Percentiles rank a stretch among this genome's conserved stretches.
These are phyloP conservation scores for Arachis hypogaea DNA, from an alignment of 306 rosid genomes.

Conservation along the genomic window DNA sequence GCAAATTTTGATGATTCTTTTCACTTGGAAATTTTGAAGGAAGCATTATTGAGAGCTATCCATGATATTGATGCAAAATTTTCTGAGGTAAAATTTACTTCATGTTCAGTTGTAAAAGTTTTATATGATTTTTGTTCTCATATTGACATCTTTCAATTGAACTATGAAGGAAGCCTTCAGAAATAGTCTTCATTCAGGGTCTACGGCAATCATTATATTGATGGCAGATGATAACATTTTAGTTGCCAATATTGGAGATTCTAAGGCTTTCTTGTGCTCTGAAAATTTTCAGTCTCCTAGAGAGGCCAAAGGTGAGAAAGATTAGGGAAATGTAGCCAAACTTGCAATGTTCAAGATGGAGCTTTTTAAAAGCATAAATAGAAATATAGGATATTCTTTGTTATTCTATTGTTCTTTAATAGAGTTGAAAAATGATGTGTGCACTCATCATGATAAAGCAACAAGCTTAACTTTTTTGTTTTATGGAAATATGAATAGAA, in stretches of 20 bases:
- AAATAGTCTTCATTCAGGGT: slow-evolving; percentile 67
- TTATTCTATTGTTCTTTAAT: slow-evolving; percentile 4
- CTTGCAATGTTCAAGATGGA: slow-evolving; percentile 7
- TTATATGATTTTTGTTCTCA: slow-evolving; percentile 25
- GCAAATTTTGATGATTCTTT: slow-evolving; percentile 66
- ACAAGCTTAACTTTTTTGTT: slow-evolving; percentile 27
- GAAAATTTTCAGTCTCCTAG: slow-evolving; percentile 71
- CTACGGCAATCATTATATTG: slow-evolving; percentile 79
- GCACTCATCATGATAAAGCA: background rate
- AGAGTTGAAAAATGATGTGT: slow-evolving; percentile 23
- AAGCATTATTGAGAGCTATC: slow-evolving; percentile 87
- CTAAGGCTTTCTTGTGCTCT: slow-evolving; percentile 90
- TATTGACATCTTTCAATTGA: slow-evolving; percentile 51
- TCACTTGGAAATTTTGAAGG: slow-evolving; percentile 92
- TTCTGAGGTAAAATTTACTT: slow-evolving; percentile 66
- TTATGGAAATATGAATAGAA: slow-evolving; percentile 29
- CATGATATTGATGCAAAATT: slow-evolving; percentile 82
- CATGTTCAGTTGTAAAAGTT: slow-evolving; percentile 33
- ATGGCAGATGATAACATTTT: slow-evolving; percentile 84
- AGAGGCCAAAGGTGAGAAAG: slow-evolving; percentile 86
- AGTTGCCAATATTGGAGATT: slow-evolving; percentile 97
- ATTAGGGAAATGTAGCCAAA: slow-evolving; percentile 28
- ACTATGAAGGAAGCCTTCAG: slow-evolving; percentile 82
- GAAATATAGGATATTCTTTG: slow-evolving; percentile 25
- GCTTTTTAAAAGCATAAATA: slow-evolving; percentile 17